phyloP scores from a whole-genome alignment of 148 eudicot species.

The Tetragonia tetragonoides region DNA sequence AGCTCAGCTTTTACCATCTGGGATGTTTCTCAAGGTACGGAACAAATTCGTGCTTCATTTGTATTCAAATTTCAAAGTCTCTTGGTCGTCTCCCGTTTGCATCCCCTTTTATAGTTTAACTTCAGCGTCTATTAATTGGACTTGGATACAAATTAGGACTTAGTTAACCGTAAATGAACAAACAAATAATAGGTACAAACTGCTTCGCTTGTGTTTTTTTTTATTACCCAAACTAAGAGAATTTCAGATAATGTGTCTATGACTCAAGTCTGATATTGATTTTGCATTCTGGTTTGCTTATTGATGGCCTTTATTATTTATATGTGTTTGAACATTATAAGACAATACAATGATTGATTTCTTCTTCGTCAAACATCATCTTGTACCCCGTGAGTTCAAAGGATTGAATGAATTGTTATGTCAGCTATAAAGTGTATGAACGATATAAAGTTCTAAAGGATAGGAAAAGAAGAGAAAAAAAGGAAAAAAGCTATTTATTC shows the following conservation, averaged over 20 bases:
- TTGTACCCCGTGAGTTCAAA: not conserved
- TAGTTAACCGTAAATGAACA: not conserved
- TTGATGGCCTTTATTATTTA: not conserved
- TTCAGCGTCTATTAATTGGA: not conserved
- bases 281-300: not conserved
- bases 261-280: not conserved
- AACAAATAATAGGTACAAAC: not conserved
- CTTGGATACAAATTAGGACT: not conserved
- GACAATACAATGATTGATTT: not conserved
- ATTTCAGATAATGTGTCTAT: not conserved
- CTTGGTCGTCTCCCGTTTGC: not conserved
- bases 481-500: not conserved
- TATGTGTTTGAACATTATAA: not conserved
- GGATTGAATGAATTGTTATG: not conserved
- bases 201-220: not conserved
- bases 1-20: conserved; percentile 88
- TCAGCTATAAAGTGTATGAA: not conserved
- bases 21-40: conserved; percentile 96
- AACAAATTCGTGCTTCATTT: conserved; percentile 1
- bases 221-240: not conserved
- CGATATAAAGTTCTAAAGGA: no score
- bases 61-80: not conserved
- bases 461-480: no score
- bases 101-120: not conserved
- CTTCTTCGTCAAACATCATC: not conserved